Base-by-base conservation (phyloP, 164 flowering plant genomes). In the Taxillus chinensis region DNA sequence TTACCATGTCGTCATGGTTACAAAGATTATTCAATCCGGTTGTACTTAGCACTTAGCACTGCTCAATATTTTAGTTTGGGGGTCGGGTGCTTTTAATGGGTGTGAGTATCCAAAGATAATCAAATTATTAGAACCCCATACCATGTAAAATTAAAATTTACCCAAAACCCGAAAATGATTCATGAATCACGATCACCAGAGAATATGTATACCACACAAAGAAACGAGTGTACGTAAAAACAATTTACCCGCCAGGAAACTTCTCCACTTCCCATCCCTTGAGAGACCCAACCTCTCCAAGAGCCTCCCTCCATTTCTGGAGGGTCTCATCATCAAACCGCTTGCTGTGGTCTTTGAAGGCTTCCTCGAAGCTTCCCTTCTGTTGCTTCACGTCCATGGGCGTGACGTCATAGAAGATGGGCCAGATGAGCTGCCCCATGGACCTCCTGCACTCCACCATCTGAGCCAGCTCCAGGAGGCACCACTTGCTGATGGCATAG, bases 401-500 rank as follows among this genome's bases (percentile, higher is more conserved):
- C 37, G 57, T 62, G 7, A 65, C 68, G 11, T 65, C 42, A 39
- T 64, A 64, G 67, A 64, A 64, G 14, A 64, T n/a, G 5, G 67
- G 67, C 16, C 55, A 6, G 14, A 64, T 39, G 8, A 43, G 2
- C n/a, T 37, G 53, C 39, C 41, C 52, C 39, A 27, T 4, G 5
- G 5, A 13, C 6, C 10, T 55, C 49, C 43, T 43, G 60, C 54
- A 45, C 43, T 64, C 53, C 27, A 64, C 7, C 41, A 64, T 64
- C 4, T 27, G 16, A 3, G 57, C 41, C 11, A 64, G 53, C 46
- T 64, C 67, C 42, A 55, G 40, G n/a, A 64, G 67, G 54, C 67
- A 64, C 67, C 43, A 16, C 14, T 67, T 61, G 52, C 52, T 49
- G 52, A 5, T 4, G 14, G 52, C 52, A 14, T 49, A 49, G 13